These are phyloP conservation scores for Pseudogymnoascus sp. DNA, from an alignment of 2,329 filamentous ascomycete species.

Conservation along the genomic window DNA sequence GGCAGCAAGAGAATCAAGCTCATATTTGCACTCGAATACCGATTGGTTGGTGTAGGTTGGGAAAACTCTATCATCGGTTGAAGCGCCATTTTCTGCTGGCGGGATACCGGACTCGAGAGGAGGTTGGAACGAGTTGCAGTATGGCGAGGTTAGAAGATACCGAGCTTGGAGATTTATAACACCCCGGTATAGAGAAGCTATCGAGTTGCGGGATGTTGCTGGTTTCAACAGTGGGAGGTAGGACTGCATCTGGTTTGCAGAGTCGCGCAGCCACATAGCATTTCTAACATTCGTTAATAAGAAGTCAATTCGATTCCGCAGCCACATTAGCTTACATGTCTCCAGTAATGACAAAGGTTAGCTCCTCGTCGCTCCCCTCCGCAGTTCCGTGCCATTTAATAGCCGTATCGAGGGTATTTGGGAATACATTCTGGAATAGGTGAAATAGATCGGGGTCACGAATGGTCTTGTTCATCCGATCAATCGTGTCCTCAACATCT, in stretches of 20 bases:
- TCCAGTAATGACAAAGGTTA: conserved; percentile 51
- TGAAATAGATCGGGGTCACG: conserved; percentile 67
- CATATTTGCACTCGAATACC: conserved; percentile 95
- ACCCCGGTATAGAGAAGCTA: conserved; percentile 60
- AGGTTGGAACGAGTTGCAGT: conserved; percentile 88
- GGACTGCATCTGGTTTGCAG: conserved; percentile 65
- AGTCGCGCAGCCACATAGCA: conserved; percentile 86
- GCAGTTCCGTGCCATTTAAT: conserved; percentile 59
- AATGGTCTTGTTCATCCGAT: conserved; percentile 59
- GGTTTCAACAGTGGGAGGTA: conserved; percentile 53
- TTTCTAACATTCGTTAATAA: conserved; percentile 53
- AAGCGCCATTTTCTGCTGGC: conserved; percentile 51
- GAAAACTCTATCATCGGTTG: conserved; percentile 51
- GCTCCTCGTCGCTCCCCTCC: conserved; percentile 51
- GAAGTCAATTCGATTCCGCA: conserved; percentile 43
- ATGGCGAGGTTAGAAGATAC: conserved; percentile 61
- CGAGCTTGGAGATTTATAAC: conserved; percentile 64
- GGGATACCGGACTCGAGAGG: conserved; percentile 63
- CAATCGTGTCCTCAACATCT: conserved; percentile 67
- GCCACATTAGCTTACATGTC: conserved; percentile 35
- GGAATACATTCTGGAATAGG: conserved; percentile 64
- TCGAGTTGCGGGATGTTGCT: conserved; percentile 44
- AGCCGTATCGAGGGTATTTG: conserved; percentile 68
- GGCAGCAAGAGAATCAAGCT: conserved; percentile 81
- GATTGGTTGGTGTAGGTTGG: conserved; percentile 59